These are phyloP conservation scores for Ceratopteris richardii DNA, from an alignment of 75 land plant species.

Conservation along the genomic window DNA sequence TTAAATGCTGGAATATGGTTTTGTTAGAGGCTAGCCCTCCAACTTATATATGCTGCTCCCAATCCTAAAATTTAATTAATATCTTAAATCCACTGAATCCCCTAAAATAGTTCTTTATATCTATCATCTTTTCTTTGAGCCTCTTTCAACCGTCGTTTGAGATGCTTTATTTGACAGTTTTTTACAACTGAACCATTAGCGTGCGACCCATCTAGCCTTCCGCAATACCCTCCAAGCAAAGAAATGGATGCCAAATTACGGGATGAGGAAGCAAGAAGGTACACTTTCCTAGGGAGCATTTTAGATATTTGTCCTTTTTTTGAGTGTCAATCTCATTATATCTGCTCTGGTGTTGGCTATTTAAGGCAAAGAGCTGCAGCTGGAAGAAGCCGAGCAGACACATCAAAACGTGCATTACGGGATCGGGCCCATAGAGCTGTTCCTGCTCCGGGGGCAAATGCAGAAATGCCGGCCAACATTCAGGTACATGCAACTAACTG, in stretches of 20 bases:
- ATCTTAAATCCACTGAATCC: no score
- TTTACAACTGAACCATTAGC: conserved; percentile 67
- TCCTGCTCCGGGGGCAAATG: conserved; percentile 84
- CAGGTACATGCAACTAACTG: conserved; percentile 29
- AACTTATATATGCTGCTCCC: no score
- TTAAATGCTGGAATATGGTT: no score
- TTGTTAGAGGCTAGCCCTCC: no score
- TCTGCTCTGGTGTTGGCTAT: no score
- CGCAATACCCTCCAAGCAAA: conserved; percentile 86
- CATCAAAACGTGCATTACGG: conserved; percentile 28
- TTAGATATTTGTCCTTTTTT: background rate
- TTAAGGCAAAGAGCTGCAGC: no score
- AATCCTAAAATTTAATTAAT: no score
- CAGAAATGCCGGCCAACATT: conserved; percentile 62
- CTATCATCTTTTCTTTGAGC: no score
- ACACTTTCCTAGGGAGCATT: background rate
- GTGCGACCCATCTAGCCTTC: conserved; percentile 83
- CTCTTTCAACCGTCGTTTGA: no score
- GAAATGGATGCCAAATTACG: conserved; percentile 73
- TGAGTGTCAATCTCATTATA: no score
- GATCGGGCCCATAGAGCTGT: conserved; percentile 51
- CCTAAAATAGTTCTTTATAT: no score
- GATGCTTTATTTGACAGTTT: conserved; percentile 8
- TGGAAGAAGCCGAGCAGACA: conserved; percentile 11
- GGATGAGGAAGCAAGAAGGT: conserved; percentile 74